These are phyloP conservation scores for Sanguinoderma infundibulare DNA, from an alignment of 1,284 basidiomycete species.

Conservation along the genomic window DNA sequence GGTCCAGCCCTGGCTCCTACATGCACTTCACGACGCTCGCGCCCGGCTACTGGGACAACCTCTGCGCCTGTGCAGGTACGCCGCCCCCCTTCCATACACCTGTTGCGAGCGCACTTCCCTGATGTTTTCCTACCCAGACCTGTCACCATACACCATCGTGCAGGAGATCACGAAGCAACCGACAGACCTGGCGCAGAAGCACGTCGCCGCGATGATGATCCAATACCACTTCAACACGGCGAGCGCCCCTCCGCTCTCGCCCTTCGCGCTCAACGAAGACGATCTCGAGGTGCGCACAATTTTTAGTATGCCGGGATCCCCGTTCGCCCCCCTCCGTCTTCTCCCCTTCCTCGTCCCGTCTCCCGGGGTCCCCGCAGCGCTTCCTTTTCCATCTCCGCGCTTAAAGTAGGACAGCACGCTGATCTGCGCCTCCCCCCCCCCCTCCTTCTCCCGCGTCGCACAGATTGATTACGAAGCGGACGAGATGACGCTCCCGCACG, in stretches of 20 bases:
- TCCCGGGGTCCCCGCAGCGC: not conserved
- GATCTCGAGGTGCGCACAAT: constrained; percentile 17
- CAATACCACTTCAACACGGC: constrained; percentile 24
- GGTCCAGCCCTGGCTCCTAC: constrained; percentile 34
- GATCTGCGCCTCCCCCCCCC: not conserved
- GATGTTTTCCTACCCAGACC: constrained; percentile 45
- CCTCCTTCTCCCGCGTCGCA: not conserved
- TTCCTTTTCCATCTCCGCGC: not conserved
- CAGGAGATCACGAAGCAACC: constrained; percentile 53
- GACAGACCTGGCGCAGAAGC: constrained; percentile 12
- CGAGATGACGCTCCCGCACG: constrained; percentile 9
- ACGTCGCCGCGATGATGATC: constrained; percentile 14
- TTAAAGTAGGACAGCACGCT: not conserved
- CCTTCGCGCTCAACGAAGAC: constrained; percentile 16
- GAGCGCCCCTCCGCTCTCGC: constrained; percentile 18
- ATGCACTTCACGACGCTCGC: constrained; percentile 63
- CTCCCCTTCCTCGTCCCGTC: not conserved
- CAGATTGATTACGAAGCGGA: constrained; percentile 22
- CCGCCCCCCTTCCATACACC: constrained; percentile 4
- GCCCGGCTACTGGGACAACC: constrained; percentile 61
- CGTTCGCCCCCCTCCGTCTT: not conserved
- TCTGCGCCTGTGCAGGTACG: constrained; percentile 57
- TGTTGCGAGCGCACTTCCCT: not conserved
- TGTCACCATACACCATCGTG: constrained; percentile 53
- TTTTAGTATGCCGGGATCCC: not conserved